These are phyloP conservation scores for Anisodus tanguticus DNA, from an alignment of 257 asterid genomes.

Conservation along the genomic window DNA sequence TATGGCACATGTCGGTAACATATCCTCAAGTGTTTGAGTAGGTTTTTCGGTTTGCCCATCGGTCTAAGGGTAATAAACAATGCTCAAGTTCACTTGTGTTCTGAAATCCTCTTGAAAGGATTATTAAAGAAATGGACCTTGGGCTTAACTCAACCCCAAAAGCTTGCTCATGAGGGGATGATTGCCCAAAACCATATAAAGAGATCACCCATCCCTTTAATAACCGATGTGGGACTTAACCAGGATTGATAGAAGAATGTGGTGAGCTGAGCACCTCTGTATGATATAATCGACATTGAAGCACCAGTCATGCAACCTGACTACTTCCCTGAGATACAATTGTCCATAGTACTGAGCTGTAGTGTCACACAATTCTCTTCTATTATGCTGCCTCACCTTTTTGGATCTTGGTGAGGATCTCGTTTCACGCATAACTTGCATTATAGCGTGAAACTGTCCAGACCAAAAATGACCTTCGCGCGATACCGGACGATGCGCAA, in stretches of 20 bases:
- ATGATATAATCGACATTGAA: background rate
- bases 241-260: background rate
- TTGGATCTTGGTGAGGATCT: constrained; percentile 10
- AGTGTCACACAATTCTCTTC: background rate
- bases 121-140: background rate
- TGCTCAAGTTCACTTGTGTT: constrained; percentile 8
- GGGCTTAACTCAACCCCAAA: background rate
- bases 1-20: background rate
- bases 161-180: background rate
- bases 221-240: background rate
- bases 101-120: background rate
- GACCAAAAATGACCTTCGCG: background rate
- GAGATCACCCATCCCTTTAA: background rate
- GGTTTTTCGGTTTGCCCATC: background rate
- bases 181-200: background rate
- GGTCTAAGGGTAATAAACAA: background rate
- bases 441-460: background rate
- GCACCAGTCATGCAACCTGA: background rate
- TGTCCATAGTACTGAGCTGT: background rate
- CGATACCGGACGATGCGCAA: background rate
- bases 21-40: constrained; percentile 8
- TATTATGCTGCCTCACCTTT: background rate
- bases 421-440: background rate
- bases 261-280: background rate
- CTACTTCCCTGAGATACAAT: background rate